phyloP scores from a whole-genome alignment of 2,329 filamentous ascomycete species.

The Alternaria postmessia region DNA sequence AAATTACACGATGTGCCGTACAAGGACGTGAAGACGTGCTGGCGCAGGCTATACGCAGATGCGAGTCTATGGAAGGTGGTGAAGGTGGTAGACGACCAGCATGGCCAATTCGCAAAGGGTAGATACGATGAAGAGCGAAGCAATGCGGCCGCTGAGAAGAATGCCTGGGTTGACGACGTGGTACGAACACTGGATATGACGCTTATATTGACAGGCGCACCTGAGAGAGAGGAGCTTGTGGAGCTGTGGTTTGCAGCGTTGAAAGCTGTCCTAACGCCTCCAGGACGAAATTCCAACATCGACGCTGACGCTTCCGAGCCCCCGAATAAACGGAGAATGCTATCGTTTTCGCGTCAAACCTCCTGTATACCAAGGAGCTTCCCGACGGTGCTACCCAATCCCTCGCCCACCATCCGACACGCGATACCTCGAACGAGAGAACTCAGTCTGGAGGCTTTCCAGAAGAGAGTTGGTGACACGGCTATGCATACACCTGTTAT shows the following conservation, averaged over 20 bases:
- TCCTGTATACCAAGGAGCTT: conserved; percentile 25
- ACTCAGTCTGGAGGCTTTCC: conserved; percentile 38
- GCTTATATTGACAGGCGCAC: conserved; percentile 71
- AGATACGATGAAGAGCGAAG: conserved; percentile 10
- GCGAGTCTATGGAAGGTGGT: conserved; percentile 70
- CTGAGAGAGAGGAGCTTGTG: conserved; percentile 43
- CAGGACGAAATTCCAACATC: neutral
- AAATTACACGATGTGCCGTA: conserved; percentile 76
- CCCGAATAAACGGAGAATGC: conserved; percentile 30
- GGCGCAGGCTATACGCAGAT: conserved; percentile 76
- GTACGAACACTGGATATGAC: conserved; percentile 77
- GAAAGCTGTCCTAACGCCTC: conserved; percentile 22
- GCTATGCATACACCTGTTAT: conserved; percentile 65
- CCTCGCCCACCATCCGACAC: conserved; percentile 20
- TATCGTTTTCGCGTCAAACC: neutral
- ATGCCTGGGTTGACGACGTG: conserved; percentile 63
- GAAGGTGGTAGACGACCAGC: conserved; percentile 30
- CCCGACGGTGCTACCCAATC: conserved; percentile 12
- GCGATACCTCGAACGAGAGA: conserved; percentile 32
- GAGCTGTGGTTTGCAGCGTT: conserved; percentile 63
- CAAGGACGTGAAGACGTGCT: conserved; percentile 70
- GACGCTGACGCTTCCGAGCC: conserved; percentile 7
- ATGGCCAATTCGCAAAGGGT: neutral
- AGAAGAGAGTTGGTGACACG: conserved; percentile 33
- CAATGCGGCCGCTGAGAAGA: conserved; percentile 25